These are phyloP conservation scores for Thielaviopsis musarum DNA, from an alignment of 2,329 filamentous ascomycete species.

Conservation along the genomic window DNA sequence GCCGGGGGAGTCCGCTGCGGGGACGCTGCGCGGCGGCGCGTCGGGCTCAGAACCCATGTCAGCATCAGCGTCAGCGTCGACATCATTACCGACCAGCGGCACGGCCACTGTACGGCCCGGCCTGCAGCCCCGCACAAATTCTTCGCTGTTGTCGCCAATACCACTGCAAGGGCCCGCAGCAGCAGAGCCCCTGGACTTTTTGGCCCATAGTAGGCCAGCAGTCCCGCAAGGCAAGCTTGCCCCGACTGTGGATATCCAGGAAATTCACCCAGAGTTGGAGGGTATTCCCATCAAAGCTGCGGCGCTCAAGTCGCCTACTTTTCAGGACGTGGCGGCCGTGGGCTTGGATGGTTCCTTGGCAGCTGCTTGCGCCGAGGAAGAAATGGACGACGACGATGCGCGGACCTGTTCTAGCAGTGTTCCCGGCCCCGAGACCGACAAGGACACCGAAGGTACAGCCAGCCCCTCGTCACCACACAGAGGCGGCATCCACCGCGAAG, in stretches of 20 bases:
- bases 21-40: constrained; percentile 6
- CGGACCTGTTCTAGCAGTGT: neutral
- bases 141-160: neutral
- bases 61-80: constrained; percentile 12
- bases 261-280: constrained; percentile 42
- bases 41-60: constrained; percentile 12
- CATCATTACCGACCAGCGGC: constrained; percentile 6
- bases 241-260: constrained; percentile 38
- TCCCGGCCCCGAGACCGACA: neutral
- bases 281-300: constrained; percentile 39
- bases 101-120: neutral
- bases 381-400: neutral
- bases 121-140: neutral
- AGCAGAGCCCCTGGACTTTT: constrained; percentile 20
- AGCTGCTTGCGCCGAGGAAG: neutral
- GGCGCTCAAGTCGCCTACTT: constrained; percentile 35
- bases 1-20: neutral
- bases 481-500: constrained; percentile 16
- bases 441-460: neutral
- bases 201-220: constrained; percentile 15
- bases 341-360: neutral
- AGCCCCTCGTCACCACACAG: constrained; percentile 12
- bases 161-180: constrained; percentile 4
- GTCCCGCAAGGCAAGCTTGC: constrained; percentile 19
- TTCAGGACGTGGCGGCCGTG: constrained; percentile 21